Evolutionary conservation across 2,329 filamentous ascomycete species (phyloP).

Genomic region (Colletotrichum gloeosporioides): DNA sequence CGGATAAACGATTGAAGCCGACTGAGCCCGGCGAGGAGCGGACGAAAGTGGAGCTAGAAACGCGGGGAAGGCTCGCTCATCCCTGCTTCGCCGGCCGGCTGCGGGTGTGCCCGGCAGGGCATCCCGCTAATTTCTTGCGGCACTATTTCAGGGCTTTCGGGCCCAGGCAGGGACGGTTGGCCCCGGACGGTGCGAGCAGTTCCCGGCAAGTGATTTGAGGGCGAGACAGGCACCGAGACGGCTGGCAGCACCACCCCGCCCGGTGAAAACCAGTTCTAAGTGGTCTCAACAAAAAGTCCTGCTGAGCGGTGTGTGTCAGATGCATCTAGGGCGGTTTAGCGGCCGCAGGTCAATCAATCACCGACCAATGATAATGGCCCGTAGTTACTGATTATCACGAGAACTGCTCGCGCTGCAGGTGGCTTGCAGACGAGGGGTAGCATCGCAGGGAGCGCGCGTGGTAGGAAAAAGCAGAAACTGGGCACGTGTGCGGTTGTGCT

Average conservation of each 20-base stretch:
- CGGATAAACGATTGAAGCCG: not conserved
- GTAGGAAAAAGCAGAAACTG: slow-evolving; percentile 5
- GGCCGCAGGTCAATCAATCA: not conserved
- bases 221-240: not conserved
- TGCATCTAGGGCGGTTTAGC: slow-evolving; percentile 16
- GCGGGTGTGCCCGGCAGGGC: not conserved
- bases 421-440: slow-evolving; percentile 20
- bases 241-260: not conserved
- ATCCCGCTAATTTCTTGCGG: not conserved
- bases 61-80: not conserved
- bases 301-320: slow-evolving; percentile 23
- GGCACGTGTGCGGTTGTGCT: slow-evolving; percentile 9
- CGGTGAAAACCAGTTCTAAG: not conserved
- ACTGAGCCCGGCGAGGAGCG: not conserved
- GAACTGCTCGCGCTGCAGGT: slow-evolving; percentile 13
- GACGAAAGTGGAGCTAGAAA: not conserved
- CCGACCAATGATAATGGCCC: not conserved
- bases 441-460: slow-evolving; percentile 5
- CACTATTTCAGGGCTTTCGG: not conserved
- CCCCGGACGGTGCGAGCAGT: not conserved
- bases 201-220: not conserved
- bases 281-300: slow-evolving; percentile 19
- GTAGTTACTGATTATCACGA: slow-evolving; percentile 3
- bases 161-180: not conserved
- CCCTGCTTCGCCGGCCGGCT: not conserved